These are phyloP conservation scores for Suhomyces anneliseae DNA, from an alignment of 1,139 yeast species.

Conservation along the genomic window DNA sequence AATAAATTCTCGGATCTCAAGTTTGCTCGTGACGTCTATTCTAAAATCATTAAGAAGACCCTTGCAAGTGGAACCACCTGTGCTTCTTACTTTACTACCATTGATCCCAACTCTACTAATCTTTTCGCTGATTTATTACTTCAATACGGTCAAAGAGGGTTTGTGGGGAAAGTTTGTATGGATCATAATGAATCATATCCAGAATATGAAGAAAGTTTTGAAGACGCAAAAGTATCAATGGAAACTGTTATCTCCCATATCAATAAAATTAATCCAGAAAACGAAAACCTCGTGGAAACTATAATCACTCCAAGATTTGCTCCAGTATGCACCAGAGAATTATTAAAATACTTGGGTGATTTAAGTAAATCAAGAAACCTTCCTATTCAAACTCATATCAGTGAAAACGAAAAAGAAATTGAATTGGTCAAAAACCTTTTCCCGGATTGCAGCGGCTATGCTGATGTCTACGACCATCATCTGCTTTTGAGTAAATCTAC, in stretches of 20 bases:
- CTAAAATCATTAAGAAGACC: conserved; percentile 64
- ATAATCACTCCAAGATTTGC: conserved; percentile 94
- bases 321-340: conserved; percentile 71
- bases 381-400: conserved; percentile 87
- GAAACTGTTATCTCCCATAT: conserved; percentile 59
- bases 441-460: conserved; percentile 68
- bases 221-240: conserved; percentile 60
- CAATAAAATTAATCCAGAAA: conserved; percentile 48
- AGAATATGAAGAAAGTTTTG: conserved; percentile 62
- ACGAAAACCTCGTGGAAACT: conserved; percentile 57
- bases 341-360: conserved; percentile 64
- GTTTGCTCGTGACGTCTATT: conserved; percentile 62
- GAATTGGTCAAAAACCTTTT: conserved; percentile 71
- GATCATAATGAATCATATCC: conserved; percentile 60
- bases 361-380: conserved; percentile 49
- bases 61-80: conserved; percentile 83
- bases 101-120: conserved; percentile 74
- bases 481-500: conserved; percentile 64
- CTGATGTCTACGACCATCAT: conserved; percentile 73
- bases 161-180: conserved; percentile 96
- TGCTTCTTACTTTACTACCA: conserved; percentile 88
- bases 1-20: conserved; percentile 40
- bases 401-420: conserved; percentile 77
- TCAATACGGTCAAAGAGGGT: conserved; percentile 75
- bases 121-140: conserved; percentile 73